phyloP scores from a whole-genome alignment of 306 rosid species.

The Prunus persica region Prunus_persica_NCBIv2 NC_034014.1:3765501-3766000 shows the following conservation, averaged over 20 bases:
- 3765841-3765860: background rate
- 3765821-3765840: background rate
- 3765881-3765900: background rate
- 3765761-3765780: background rate
- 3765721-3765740: background rate
- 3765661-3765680: background rate
- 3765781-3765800: background rate
- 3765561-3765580: background rate
- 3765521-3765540: background rate
- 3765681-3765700: background rate
- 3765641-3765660: no score
- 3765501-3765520: slow-evolving; percentile 19
- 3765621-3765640: background rate
- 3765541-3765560: background rate
- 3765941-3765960: background rate
- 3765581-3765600: background rate
- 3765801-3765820: no score
- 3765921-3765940: background rate
- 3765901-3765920: background rate
- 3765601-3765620: background rate
- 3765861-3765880: background rate
- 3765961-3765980: background rate
- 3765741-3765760: no score
- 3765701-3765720: background rate
- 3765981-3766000: no score